Conservation (phyloP, 108 stramenopile genomes). For the Parietichytrium sp. region DNA sequence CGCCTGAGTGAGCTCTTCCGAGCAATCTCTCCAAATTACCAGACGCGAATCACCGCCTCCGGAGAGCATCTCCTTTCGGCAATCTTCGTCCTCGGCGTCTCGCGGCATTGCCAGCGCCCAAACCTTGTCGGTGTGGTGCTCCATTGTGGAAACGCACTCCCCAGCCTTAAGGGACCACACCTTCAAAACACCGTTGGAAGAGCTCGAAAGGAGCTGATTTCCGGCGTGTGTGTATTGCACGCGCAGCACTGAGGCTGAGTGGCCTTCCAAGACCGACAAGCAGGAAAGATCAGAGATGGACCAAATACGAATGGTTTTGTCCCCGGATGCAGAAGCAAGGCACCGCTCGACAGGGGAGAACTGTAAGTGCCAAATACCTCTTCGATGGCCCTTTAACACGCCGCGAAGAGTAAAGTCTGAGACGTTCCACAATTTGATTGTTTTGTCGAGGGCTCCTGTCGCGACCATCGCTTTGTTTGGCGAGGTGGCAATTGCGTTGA, state of each 20-base stretch:
- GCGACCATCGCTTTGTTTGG: slow-evolving; percentile 92
- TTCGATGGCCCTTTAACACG: slow-evolving; percentile 85
- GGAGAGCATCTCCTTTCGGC: slow-evolving; percentile 59
- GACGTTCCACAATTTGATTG: slow-evolving; percentile 82
- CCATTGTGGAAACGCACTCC: slow-evolving; percentile 87
- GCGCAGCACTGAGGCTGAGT: slow-evolving; percentile 80
- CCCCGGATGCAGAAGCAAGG: slow-evolving; percentile 85
- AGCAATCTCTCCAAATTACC: slow-evolving; percentile 86
- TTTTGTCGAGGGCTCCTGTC: slow-evolving; percentile 91
- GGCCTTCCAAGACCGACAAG: slow-evolving; percentile 88
- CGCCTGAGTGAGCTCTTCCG: slow-evolving; percentile 72
- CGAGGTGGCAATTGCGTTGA: slow-evolving; percentile 87
- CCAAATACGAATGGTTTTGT: slow-evolving; percentile 90
- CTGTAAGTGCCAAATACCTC: slow-evolving; percentile 91
- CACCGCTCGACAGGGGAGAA: slow-evolving; percentile 89
- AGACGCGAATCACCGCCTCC: slow-evolving; percentile 88
- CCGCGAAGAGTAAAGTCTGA: slow-evolving; percentile 72
- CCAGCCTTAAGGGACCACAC: slow-evolving; percentile 89
- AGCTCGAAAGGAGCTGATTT: slow-evolving; percentile 79
- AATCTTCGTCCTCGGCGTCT: background rate
- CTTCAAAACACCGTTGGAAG: slow-evolving; percentile 89
- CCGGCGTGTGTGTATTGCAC: slow-evolving; percentile 74
- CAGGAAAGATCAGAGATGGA: slow-evolving; percentile 80
- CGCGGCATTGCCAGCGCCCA: slow-evolving; percentile 81
- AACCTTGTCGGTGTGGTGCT: slow-evolving; percentile 83